Evolutionary conservation across 345 rosid species (phyloP), one percentile per base, ranked within the genome.

Genomic region (Eucalyptus tenuipes): DNA sequence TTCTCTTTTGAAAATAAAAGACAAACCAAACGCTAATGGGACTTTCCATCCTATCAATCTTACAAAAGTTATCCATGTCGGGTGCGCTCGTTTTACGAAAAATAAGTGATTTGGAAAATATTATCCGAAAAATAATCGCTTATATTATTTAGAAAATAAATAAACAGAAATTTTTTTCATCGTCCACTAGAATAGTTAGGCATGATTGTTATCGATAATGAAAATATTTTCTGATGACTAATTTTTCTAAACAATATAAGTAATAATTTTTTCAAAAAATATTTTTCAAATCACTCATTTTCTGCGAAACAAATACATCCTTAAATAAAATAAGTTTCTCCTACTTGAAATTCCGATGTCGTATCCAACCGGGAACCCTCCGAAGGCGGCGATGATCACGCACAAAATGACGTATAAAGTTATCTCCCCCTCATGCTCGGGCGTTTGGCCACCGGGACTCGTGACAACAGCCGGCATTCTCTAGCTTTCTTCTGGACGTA

Each of bases 281-380:
- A 3, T 20, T 7, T 52, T 52, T 52, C 25, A 20, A 20, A 52
- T 52, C 10, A 20, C 25, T 52, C 4, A 7, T 52, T 8, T 20
- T 7, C 25, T 52, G 4, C 25, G 0, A 0, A 52, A 52, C 5
- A 52, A 52, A 52, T 52, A 52, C 57, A 52, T 52, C 10, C 55
- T 17, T 52, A 85, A 27, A 85, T 1, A 68, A 33, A 66, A n/a
- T 31, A 31, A 66, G 79, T 33, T 68, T 68, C 80, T 68, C 86
- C 55, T 48, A 94, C 97, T 96, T 88, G 96, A 95, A 89, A 95
- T 94, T 68, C 97, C 97, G 7, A 68, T 68, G 2, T 68, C 80
- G 13, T 68, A 68, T 33, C 80, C 80, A 5, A 68, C 10, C 44
- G 45, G 94, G 92, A 64, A 94, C 96, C 97, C 97, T 27, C 95